Percentiles rank a stretch among this genome's conserved stretches.
These are phyloP conservation scores for Atkinsonella hypoxylon DNA, from an alignment of 2,329 filamentous ascomycete genomes.

Conservation along the genomic window DNA sequence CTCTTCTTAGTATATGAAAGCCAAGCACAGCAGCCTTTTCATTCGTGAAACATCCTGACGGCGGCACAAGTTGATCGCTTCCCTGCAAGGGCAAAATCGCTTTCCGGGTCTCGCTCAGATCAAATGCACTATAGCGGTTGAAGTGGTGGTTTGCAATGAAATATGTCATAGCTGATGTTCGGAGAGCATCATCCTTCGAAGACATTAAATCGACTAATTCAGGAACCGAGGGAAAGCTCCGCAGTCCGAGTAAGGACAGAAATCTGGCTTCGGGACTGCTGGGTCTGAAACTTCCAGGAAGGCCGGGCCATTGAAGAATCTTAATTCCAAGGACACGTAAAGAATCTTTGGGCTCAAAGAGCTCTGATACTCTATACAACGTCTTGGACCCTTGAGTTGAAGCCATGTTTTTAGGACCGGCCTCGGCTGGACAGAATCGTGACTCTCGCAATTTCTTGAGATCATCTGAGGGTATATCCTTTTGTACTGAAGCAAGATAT, in stretches of 20 bases:
- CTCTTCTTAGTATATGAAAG: constrained; percentile 63
- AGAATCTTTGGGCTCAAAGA: constrained; percentile 67
- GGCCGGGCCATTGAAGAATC: constrained; percentile 70
- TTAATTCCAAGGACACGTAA: constrained; percentile 61
- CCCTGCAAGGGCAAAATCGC: constrained; percentile 64
- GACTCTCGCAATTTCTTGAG: constrained; percentile 66
- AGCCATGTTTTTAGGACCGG: constrained; percentile 43
- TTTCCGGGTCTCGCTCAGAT: constrained; percentile 40
- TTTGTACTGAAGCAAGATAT: constrained; percentile 79
- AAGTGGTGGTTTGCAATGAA: constrained; percentile 69
- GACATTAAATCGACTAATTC: constrained; percentile 73
- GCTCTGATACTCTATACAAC: constrained; percentile 61
- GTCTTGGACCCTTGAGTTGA: constrained; percentile 36
- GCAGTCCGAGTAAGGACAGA: constrained; percentile 59
- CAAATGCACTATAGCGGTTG: constrained; percentile 60
- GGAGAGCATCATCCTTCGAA: constrained; percentile 42
- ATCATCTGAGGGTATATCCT: constrained; percentile 78
- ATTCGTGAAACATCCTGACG: constrained; percentile 74
- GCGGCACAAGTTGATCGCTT: constrained; percentile 54
- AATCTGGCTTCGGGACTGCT: constrained; percentile 63
- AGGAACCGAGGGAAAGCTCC: constrained; percentile 54
- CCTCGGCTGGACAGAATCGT: constrained; percentile 71
- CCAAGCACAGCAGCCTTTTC: constrained; percentile 63
- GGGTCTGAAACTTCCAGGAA: constrained; percentile 48
- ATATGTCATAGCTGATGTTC: constrained; percentile 64